Base-by-base conservation (phyloP, 192 early-diverging fungal genomes). In the Linnemannia hyalina region DNA sequence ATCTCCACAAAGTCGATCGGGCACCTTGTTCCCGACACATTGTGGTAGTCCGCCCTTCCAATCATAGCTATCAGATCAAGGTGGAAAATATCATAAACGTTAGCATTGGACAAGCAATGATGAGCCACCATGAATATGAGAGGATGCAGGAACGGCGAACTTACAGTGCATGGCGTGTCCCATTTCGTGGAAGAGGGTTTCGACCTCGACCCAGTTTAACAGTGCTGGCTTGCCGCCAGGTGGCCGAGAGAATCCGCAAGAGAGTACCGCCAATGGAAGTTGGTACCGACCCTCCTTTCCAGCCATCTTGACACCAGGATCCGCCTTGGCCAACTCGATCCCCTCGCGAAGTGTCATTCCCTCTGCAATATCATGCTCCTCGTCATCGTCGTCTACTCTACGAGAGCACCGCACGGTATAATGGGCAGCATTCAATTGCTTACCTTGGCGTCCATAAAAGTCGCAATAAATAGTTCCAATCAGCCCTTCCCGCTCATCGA, bases 161-260 rank as follows among this genome's bases (percentile, higher is more conserved):
- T 82, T 82, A 89, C 89, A 99, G 86, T 98, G 97, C 95, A 99
- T 96, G 4, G 97, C 99, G 80, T 99, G 99, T 6, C 99, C 99
- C 97, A 99, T 98, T 77, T 99, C 99, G 87, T 99, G 99, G 89
- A 98, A 99, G 4, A 99, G 87, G 0, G 99, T 99, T 84, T 99
- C 98, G 38, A 99, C 95, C 81, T 99, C 97, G 73, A 83, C 85
- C 90, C 95, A 93, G 42, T 89, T 92, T 78, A 99, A 82, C 57
- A 97, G 78, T 8, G 92, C 87, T 7, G 97, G 95, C 22, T 80
- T 76, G 18, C 85, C 82, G 44, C 82, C 68, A 65, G 44, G 52
- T 49, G 93, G 91, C 29, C 80, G 77, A 8, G 92, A 78, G 70
- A 96, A 97, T 63, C 95, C 94, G 79, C 95, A 96, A 20, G 94